Conservation (phyloP, 257 asterid genomes). For the Penstemon eatonii region DNA sequence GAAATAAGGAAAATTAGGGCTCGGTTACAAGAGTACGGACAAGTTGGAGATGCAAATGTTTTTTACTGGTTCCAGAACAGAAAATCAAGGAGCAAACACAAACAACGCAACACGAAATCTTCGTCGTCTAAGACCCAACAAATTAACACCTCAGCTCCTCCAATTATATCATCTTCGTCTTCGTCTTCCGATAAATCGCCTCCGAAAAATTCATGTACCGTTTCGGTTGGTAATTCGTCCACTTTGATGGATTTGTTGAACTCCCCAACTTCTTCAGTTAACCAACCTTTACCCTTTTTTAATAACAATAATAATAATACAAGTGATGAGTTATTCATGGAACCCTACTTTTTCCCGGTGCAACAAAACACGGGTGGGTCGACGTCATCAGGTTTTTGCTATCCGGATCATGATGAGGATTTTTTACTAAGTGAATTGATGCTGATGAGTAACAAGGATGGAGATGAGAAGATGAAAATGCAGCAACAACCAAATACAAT, state of each 20-base stretch:
- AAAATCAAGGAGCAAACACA: slow-evolving; percentile 90
- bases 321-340: slow-evolving; percentile 41
- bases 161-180: slow-evolving; percentile 44
- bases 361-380: slow-evolving; percentile 32
- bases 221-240: slow-evolving; percentile 22
- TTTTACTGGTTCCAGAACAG: slow-evolving; percentile 98
- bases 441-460: slow-evolving; percentile 46
- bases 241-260: slow-evolving; percentile 49
- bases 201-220: slow-evolving; percentile 27
- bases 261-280: slow-evolving; percentile 74
- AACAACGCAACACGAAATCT: slow-evolving; percentile 53
- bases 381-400: slow-evolving; percentile 45
- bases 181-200: slow-evolving; percentile 60
- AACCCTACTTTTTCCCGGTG: slow-evolving; percentile 52
- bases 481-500: slow-evolving; percentile 32
- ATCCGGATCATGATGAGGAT: slow-evolving; percentile 25
- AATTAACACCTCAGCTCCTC: slow-evolving; percentile 8
- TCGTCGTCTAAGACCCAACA: too few species aligned
- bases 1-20: slow-evolving; percentile 86
- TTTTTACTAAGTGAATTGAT: slow-evolving; percentile 51
- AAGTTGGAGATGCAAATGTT: slow-evolving; percentile 94
- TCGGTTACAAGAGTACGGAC: slow-evolving; percentile 83
- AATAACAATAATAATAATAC: not conserved
- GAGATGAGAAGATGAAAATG: slow-evolving; percentile 48
- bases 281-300: slow-evolving; percentile 46